phyloP scores from a whole-genome alignment of 805 yeast genomes.

The Candida caryicola region DNA sequence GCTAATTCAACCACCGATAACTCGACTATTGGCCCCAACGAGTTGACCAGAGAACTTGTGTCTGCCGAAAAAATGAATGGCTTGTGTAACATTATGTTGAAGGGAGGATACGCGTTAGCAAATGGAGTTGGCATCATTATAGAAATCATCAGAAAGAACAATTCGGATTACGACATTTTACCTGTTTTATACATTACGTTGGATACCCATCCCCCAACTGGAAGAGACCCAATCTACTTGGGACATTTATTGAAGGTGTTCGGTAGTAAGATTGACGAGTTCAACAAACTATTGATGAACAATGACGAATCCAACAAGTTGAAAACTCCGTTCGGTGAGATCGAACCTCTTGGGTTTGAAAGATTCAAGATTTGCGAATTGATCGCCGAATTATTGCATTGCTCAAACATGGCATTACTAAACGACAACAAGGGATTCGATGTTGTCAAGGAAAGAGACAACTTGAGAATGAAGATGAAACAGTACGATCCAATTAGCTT shows the following conservation, averaged over 20 bases:
- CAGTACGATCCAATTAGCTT: constrained; percentile 43
- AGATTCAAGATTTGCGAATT: constrained; percentile 46
- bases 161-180: constrained; percentile 45
- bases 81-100: constrained; percentile 39
- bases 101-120: constrained; percentile 47
- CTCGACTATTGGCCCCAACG: constrained; percentile 47
- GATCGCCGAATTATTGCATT: constrained; percentile 45
- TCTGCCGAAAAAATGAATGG: constrained; percentile 33
- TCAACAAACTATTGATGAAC: constrained; percentile 34
- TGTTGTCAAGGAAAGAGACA: constrained; percentile 39
- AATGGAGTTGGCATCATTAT: constrained; percentile 49
- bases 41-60: constrained; percentile 44
- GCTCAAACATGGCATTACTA: constrained; percentile 45
- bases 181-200: constrained; percentile 44
- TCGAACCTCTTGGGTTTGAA: constrained; percentile 44
- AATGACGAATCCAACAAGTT: constrained; percentile 16
- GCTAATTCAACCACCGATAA: constrained; percentile 47
- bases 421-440: constrained; percentile 45
- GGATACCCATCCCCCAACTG: constrained; percentile 47
- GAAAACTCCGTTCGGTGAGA: constrained; percentile 27
- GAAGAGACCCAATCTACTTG: constrained; percentile 46
- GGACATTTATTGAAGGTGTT: constrained; percentile 43
- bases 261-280: constrained; percentile 35
- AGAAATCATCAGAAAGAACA: constrained; percentile 45
- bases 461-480: constrained; percentile 38